These are phyloP conservation scores for Neurospora sp. DNA, from an alignment of 495 filamentous ascomycete genomes.

Conservation along the genomic window DNA sequence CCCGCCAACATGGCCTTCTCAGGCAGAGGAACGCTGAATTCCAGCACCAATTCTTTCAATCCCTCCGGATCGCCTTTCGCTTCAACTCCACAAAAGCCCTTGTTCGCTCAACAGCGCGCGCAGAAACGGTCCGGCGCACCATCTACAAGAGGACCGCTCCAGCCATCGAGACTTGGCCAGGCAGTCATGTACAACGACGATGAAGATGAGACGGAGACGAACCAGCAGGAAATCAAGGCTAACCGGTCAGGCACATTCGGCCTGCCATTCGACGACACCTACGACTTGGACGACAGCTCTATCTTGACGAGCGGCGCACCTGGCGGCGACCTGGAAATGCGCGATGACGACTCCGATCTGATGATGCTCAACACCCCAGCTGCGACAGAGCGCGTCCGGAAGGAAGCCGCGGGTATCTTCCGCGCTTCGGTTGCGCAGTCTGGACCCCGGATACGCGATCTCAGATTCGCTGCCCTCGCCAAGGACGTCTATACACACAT, in stretches of 20 bases:
- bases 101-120: conserved; percentile 24
- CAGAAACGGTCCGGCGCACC: conserved; percentile 12
- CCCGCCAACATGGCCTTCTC: conserved; percentile 50
- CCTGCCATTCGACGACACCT: conserved; percentile 20
- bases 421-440: conserved; percentile 33
- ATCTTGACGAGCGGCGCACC: conserved; percentile 17
- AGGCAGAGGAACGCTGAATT: conserved; percentile 37
- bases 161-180: conserved; percentile 26
- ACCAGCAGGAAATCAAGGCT: conserved; percentile 24
- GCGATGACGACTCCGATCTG: conserved; percentile 31
- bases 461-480: conserved; percentile 36
- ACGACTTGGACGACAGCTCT: conserved; percentile 22
- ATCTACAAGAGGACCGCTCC: conserved; percentile 19
- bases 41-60: conserved; percentile 35
- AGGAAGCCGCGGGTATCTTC: conserved; percentile 36
- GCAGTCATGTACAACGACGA: conserved; percentile 24
- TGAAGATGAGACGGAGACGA: conserved; percentile 19
- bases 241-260: conserved; percentile 23
- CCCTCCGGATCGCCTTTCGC: conserved; percentile 33
- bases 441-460: conserved; percentile 21
- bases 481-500: conserved; percentile 40
- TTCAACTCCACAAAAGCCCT: conserved; percentile 25
- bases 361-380: conserved; percentile 37
- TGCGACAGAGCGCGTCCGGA: conserved; percentile 34
- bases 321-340: conserved; percentile 5